Evolutionary conservation across 2,329 filamentous ascomycete species (phyloP).

Genomic region (Phaeophleospora eucalypticola): DNA sequence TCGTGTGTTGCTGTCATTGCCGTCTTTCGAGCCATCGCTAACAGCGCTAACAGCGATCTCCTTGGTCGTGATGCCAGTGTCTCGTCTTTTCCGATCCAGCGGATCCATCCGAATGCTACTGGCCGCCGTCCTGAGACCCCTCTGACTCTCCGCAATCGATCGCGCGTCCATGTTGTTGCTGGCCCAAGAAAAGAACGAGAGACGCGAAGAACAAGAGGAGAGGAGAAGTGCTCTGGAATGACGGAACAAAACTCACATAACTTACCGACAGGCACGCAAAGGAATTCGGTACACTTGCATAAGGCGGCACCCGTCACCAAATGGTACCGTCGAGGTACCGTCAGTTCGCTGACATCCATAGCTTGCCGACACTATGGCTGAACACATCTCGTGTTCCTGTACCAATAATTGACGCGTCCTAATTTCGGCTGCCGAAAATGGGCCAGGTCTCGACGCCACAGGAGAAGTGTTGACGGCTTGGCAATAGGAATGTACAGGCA

Average conservation of each 20-base stretch:
- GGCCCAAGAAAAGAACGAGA: not conserved
- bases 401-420: not conserved
- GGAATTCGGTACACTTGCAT: no score
- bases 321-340: no score
- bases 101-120: not conserved
- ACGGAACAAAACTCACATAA: not conserved
- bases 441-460: not conserved
- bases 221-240: not conserved
- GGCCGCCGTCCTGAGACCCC: not conserved
- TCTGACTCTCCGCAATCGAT: not conserved
- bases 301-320: no score
- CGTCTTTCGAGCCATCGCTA: not conserved
- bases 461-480: not conserved
- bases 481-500: not conserved
- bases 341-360: not conserved
- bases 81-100: not conserved
- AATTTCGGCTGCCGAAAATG: not conserved
- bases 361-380: not conserved
- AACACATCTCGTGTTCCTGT: not conserved
- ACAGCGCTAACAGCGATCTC: not conserved
- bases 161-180: not conserved
- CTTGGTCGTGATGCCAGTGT: not conserved
- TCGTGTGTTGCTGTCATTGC: constrained; percentile 1
- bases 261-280: not conserved
- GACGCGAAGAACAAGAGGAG: not conserved